These are phyloP conservation scores for Perilla frutescens DNA, from an alignment of 257 asterid genomes.

Conservation along the genomic window DNA sequence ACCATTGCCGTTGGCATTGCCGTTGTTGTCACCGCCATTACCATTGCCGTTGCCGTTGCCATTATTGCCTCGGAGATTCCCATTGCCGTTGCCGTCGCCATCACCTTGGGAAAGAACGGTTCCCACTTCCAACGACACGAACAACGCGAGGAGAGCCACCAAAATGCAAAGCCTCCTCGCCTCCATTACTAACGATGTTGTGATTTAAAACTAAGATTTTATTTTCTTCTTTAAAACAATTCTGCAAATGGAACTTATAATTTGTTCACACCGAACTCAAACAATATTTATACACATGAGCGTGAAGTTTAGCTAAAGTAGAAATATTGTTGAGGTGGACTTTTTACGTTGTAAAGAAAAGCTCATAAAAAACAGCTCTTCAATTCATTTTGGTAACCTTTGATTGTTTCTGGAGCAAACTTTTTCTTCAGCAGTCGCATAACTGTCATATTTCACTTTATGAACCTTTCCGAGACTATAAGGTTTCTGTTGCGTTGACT, in stretches of 20 bases:
- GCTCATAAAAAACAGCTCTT: too few relatives aligned
- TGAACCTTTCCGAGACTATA: background rate
- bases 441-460: too few relatives aligned
- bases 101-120: constrained; percentile 40
- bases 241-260: too few relatives aligned
- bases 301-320: constrained; percentile 46
- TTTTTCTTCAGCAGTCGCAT: background rate
- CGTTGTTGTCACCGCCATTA: too few relatives aligned
- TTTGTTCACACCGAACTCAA: too few relatives aligned
- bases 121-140: constrained; percentile 27
- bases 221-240: too few relatives aligned
- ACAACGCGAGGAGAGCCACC: constrained; percentile 42
- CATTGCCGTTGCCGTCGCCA: constrained; percentile 18
- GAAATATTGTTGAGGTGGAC: background rate
- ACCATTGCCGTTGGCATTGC: too few relatives aligned
- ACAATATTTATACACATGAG: background rate
- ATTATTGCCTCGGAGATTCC: too few relatives aligned
- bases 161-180: constrained; percentile 40
- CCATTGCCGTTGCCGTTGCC: too few relatives aligned
- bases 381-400: too few relatives aligned
- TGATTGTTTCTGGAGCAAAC: constrained; percentile 7
- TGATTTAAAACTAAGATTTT: background rate
- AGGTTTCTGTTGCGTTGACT: background rate
- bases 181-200: constrained; percentile 36
- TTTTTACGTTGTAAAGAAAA: background rate